phyloP scores from a whole-genome alignment of 345 rosid species.

The Cochlearia excelsa region DNA sequence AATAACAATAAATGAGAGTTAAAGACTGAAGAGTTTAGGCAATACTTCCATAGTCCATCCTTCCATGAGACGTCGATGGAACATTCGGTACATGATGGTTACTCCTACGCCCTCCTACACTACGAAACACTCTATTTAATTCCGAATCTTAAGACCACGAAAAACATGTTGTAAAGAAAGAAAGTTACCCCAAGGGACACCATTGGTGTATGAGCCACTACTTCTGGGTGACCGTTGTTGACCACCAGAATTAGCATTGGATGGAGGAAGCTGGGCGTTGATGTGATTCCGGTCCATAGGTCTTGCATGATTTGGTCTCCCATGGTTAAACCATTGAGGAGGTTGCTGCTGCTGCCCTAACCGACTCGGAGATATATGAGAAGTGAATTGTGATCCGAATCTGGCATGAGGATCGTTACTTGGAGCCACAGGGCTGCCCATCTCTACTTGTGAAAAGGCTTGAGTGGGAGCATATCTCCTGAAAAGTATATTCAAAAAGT shows the following conservation, averaged over 20 bases:
- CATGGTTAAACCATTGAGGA: constrained; percentile 51
- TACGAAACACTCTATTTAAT: not conserved
- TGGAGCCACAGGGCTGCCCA: constrained; percentile 55
- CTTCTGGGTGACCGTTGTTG: constrained; percentile 80
- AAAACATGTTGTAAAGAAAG: not conserved
- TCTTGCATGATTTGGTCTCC: constrained; percentile 51
- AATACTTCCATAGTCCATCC: constrained; percentile 79
- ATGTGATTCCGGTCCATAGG: constrained; percentile 66
- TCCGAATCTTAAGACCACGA: constrained; percentile 2
- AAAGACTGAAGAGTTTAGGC: constrained; percentile 30
- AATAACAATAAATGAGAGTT: too few relatives aligned
- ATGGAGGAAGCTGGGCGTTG: constrained; percentile 63
- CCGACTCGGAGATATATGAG: constrained; percentile 77
- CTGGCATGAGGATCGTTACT: constrained; percentile 62
- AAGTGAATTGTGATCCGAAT: constrained; percentile 36
- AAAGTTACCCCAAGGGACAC: constrained; percentile 82
- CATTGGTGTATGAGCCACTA: constrained; percentile 65
- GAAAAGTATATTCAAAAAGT: constrained; percentile 26
- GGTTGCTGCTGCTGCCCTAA: constrained; percentile 72
- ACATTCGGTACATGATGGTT: constrained; percentile 65
- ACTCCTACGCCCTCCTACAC: constrained; percentile 63
- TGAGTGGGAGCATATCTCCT: constrained; percentile 69
- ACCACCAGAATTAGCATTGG: constrained; percentile 57
- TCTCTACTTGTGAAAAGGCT: constrained; percentile 55
- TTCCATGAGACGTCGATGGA: constrained; percentile 73